Conservation (phyloP, 1,284 basidiomycete species). For the Pulveroboletus sp. region DNA sequence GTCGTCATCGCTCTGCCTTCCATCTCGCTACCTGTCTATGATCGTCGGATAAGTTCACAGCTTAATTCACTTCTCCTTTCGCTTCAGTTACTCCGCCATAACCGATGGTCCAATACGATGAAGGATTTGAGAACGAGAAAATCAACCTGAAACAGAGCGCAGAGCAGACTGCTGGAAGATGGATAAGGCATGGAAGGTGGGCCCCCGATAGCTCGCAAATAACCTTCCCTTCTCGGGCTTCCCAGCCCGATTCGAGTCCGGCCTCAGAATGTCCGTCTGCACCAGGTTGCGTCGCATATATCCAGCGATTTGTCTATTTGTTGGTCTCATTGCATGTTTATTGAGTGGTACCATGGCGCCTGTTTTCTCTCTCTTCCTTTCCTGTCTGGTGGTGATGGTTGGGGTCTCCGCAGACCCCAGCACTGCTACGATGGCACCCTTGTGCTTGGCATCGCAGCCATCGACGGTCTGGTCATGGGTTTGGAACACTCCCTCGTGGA, state of each 20-base stretch:
- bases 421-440: constrained; percentile 58
- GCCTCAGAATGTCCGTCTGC: background rate
- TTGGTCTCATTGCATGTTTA: constrained; percentile 67
- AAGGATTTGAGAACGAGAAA: constrained; percentile 44
- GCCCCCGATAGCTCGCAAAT: constrained; percentile 25
- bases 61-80: constrained; percentile 43
- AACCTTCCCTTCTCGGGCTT: constrained; percentile 23
- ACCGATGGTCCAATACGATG: constrained; percentile 32
- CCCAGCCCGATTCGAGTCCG: background rate
- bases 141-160: constrained; percentile 39
- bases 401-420: constrained; percentile 71
- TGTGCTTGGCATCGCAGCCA: constrained; percentile 68
- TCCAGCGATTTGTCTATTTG: constrained; percentile 68
- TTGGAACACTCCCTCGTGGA: constrained; percentile 80
- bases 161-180: constrained; percentile 29
- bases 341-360: constrained; percentile 83
- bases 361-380: constrained; percentile 87
- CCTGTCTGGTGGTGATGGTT: constrained; percentile 76
- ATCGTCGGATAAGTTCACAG: constrained; percentile 53
- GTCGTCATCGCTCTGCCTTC: constrained; percentile 28
- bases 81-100: constrained; percentile 9
- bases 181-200: constrained; percentile 21
- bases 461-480: constrained; percentile 73
- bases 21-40: constrained; percentile 25
- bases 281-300: constrained; percentile 57